A percentile compares a stretch with the other conserved stretches of the same genome.
These are phyloP conservation scores for Echites panduratus DNA, from an alignment of 257 asterid genomes.

Conservation along the genomic window DNA sequence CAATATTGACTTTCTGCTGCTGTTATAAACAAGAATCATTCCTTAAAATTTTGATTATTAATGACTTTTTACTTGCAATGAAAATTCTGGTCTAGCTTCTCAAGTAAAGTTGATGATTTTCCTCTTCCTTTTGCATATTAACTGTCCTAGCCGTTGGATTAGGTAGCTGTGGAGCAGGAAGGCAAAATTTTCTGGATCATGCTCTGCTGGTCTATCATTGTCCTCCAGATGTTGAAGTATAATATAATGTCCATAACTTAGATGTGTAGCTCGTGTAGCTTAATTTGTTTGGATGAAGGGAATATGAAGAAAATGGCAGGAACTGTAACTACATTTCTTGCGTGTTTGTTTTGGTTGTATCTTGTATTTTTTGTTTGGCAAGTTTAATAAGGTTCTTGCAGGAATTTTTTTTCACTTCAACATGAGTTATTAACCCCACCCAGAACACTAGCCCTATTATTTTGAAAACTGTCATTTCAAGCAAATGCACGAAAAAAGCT, in stretches of 20 bases:
- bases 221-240: neutral
- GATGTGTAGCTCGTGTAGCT: constrained; percentile 10
- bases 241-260: neutral
- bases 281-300: neutral
- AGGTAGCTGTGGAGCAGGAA: neutral
- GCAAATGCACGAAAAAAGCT: neutral
- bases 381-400: neutral
- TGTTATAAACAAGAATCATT: neutral
- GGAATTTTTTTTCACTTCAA: neutral
- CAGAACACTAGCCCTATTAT: neutral
- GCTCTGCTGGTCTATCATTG: neutral
- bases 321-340: neutral
- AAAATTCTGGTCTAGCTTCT: neutral
- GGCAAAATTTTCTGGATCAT: neutral
- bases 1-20: neutral
- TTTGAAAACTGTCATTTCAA: neutral
- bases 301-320: neutral
- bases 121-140: neutral
- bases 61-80: neutral
- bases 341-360: neutral
- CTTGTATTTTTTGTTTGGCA: neutral
- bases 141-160: neutral
- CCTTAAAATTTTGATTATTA: neutral
- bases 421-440: neutral
- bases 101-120: neutral